Percentiles rank a stretch among this genome's conserved stretches.
Evolutionary conservation across 73 alveolate genomes (phyloP).

Genomic region (Chromera velia): DNA sequence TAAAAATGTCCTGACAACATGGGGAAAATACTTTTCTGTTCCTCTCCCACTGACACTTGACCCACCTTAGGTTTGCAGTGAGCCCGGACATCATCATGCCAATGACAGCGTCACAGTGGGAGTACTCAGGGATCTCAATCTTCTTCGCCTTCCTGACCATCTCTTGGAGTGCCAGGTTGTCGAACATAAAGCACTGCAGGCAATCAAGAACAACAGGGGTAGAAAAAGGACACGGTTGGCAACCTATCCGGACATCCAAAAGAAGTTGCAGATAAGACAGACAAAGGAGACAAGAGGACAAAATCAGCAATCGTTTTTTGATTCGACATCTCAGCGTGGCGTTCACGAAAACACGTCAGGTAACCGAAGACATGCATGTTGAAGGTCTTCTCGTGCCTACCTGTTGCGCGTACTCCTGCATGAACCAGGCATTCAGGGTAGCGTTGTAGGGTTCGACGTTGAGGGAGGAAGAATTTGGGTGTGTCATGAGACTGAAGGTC

Average conservation of each 20-base stretch:
- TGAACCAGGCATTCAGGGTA: background rate
- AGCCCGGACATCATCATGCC: background rate
- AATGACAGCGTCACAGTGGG: background rate
- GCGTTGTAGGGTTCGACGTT: background rate
- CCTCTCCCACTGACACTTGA: no score
- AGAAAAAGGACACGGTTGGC: no score
- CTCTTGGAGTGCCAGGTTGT: conserved; percentile 71
- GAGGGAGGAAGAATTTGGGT: background rate
- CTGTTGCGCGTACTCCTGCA: background rate
- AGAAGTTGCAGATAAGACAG: no score
- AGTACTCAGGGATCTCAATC: background rate
- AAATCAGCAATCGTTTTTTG: background rate
- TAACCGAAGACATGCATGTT: no score
- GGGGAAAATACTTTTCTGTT: no score
- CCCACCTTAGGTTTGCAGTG: background rate
- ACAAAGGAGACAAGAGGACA: background rate
- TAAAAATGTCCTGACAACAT: no score
- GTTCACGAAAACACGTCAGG: no score
- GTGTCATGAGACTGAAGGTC: background rate
- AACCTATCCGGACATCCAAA: no score
- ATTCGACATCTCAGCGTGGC: no score
- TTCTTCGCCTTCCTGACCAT: conserved; percentile 72
- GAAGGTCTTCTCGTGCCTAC: no score
- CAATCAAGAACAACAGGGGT: no score
- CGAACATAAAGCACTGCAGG: conserved; percentile 17